Base-by-base conservation (phyloP, 495 filamentous ascomycete species). In the Penicillium taxi region DNA sequence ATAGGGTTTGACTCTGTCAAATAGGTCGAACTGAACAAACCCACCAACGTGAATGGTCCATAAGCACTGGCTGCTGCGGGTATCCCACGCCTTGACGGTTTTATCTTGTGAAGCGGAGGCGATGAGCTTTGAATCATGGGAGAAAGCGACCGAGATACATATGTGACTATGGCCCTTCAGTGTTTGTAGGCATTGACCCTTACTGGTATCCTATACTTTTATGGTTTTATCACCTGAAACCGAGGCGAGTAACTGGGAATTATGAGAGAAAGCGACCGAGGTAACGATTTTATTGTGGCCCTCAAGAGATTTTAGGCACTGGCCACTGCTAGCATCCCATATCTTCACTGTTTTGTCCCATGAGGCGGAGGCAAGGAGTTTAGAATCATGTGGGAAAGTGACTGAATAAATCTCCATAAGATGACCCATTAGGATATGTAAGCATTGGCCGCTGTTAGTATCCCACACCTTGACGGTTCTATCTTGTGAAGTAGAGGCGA, bases 1-100 rank as follows among this genome's bases (percentile, higher is more conserved):
- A 45, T 6, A 48, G 26, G 19, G 37, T n/a, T 11, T 23, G 42
- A 28, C 31, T 9, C 19, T 43, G 19, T 21, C 39, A 15, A 32
- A 35, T 18, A 36, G 42, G 4, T 37, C 24, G 2, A 35, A 2
- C 3, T 5, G 8, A 21, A 15, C 1, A 13, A 2, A 0, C 14
- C 12, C 3, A 3, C 15, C 12, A 24, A 35, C 4, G 3, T 15
- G 29, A 17, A 32, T n/a, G 34, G 33, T 32, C 30, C 13, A 11
- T 2, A 22, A 11, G 2, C 30, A 32, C 14, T 32, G 17, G 2
- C 30, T 19, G 20, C 14, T 53, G 16, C 29, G 32, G 5, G 32
- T 9, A 49, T 63, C 47, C 55, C 58, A 63, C 8, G 61, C 37
- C 42, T 53, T 59, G 36, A 57, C 22, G 2, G 47, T 61, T 9